Evolutionary conservation across 495 filamentous ascomycete genomes (phyloP).

Genomic region (Neurospora tetraspora): DNA sequence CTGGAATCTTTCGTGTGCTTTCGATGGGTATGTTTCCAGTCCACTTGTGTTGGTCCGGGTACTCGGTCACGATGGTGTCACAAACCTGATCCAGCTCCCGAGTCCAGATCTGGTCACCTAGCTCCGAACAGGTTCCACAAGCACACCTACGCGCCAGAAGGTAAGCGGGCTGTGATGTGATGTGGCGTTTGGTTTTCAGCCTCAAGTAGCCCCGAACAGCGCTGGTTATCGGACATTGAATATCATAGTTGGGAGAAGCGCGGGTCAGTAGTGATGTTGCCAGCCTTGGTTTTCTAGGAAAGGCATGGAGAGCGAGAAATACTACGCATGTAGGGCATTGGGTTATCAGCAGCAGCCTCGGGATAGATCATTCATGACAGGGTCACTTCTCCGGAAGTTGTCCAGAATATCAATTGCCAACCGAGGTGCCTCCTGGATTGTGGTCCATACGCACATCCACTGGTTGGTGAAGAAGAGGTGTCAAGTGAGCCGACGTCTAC

Average conservation of each 20-base stretch:
- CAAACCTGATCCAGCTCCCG: background rate
- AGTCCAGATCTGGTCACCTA: background rate
- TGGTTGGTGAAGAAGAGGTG: too few species aligned
- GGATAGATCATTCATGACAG: too few species aligned
- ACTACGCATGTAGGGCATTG: background rate
- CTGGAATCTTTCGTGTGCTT: too few species aligned
- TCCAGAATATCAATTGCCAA: too few species aligned
- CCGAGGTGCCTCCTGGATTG: too few species aligned
- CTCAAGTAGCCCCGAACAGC: background rate
- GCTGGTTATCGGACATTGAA: background rate
- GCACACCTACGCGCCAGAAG: background rate
- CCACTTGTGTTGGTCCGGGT: background rate
- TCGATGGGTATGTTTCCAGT: too few species aligned
- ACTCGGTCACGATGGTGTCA: background rate
- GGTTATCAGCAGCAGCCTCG: too few species aligned
- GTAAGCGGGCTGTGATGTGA: background rate
- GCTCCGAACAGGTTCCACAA: background rate
- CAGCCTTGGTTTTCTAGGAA: background rate
- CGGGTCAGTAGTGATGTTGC: background rate
- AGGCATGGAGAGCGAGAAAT: background rate
- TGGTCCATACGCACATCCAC: too few species aligned
- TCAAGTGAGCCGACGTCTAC: too few species aligned
- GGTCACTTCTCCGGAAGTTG: too few species aligned
- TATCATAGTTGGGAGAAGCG: background rate
- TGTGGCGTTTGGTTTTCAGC: background rate